Base-by-base conservation (phyloP, 1,284 basidiomycete genomes). In the Heterobasidion occidentale region DNA sequence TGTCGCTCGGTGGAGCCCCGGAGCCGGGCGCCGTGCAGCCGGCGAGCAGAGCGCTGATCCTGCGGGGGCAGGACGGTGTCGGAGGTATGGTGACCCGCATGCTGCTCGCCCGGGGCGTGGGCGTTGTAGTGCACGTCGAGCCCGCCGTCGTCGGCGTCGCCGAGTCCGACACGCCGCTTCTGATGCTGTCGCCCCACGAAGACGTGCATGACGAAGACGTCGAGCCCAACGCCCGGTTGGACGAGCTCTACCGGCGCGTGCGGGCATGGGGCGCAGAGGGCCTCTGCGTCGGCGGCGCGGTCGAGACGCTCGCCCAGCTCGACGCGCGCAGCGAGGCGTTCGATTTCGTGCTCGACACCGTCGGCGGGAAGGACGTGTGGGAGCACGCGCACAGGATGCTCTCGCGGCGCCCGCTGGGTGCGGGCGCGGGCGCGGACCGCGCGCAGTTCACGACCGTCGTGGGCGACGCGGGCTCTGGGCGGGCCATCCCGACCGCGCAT, bases 331-430 rank as follows among this genome's bases (percentile, higher is more conserved):
- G 34, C 20, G 49, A 51, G 33, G 83, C 58, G 89, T 92, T 54
- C 66, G 89, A 94, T 67, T 84, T 84, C 34, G 79, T 95, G 3
- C 69, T 94, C 55, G 92, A 94, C 68, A 89, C 88, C 1, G 72
- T 90, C 19, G 92, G 92, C 9, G 90, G 92, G 12, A 77, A 79
- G 60, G 80, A 78, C 33, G 75, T 93, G 27, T 89, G 90, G 79
- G 85, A 89, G 60, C 85, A 84, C 2, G 79, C 84, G 1, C 80
- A 82, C 62, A 69, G 75, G 59, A 74, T 92, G 27, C 71, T 95
- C 49, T 59, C 65, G 11, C 57, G 59, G 64, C 9, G 54, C 59
- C 56, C 56, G 56, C 53, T 60, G 65, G 46, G 8, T 42, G 38
- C 12, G 38, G 38, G 27, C 27, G 38, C 4, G n/a, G 38, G n/a